phyloP scores from a whole-genome alignment of 2,329 filamentous ascomycete species.

The Tolypocladium guangdongense region DNA sequence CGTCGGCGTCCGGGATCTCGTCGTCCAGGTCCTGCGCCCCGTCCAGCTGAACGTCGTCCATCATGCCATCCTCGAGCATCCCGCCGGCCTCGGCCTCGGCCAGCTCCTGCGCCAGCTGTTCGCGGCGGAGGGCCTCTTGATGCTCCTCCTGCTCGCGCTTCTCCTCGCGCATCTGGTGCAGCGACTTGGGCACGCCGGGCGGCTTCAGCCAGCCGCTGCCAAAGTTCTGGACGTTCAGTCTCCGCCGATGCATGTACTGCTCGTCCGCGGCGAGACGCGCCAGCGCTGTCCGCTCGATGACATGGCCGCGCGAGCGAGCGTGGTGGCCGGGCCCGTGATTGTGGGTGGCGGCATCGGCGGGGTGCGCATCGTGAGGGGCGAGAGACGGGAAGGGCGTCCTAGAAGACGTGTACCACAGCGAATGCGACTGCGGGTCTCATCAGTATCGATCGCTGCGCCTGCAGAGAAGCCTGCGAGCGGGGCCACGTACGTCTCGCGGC shows the following conservation, averaged over 20 bases:
- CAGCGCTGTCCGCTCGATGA: conserved; percentile 50
- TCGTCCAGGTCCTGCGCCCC: conserved; percentile 55
- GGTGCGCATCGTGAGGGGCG: conserved; percentile 21
- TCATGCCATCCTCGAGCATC: conserved; percentile 32
- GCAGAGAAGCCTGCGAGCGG: too few species aligned
- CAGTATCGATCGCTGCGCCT: not conserved
- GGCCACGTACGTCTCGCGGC: conserved; percentile 54
- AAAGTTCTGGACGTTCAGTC: conserved; percentile 74
- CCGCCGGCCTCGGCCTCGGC: conserved; percentile 47
- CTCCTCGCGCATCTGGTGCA: conserved; percentile 85
- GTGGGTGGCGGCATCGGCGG: conserved; percentile 15
- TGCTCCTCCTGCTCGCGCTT: conserved; percentile 80
- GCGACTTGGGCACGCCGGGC: conserved; percentile 77
- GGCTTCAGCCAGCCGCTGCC: conserved; percentile 86
- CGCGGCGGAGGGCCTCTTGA: conserved; percentile 59
- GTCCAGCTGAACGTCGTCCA: conserved; percentile 46
- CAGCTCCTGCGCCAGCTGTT: conserved; percentile 62
- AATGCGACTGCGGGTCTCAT: conserved; percentile 46
- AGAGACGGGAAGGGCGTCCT: conserved; percentile 33
- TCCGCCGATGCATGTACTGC: conserved; percentile 62
- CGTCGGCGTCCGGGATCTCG: conserved; percentile 56
- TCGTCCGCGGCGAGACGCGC: conserved; percentile 67
- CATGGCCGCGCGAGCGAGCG: conserved; percentile 29
- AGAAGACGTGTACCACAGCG: conserved; percentile 62
- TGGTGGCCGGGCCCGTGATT: conserved; percentile 19